Base-by-base conservation (phyloP, 2,329 filamentous ascomycete species). In the Fusarium mexicanum region DNA sequence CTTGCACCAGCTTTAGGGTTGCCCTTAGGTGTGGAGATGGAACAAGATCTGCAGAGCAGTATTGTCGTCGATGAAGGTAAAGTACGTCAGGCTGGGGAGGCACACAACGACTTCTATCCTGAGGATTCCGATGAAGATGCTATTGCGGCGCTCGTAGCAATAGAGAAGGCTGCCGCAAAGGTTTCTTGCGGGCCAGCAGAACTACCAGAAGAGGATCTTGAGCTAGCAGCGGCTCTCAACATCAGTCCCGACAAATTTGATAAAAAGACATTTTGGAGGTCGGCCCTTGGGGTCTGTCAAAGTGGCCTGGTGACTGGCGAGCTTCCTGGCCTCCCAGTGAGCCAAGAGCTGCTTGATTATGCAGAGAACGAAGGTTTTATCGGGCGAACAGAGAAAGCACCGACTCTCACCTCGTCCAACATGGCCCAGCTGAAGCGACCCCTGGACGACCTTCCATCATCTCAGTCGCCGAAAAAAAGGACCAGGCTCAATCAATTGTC, bases 61-160 rank as follows among this genome's bases (percentile, higher is more conserved):
- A 86, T 92, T 48, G 85, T 91, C 29, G 90, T 94, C 10, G 91
- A 95, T 74, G 91, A 94, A 75, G 84, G 85, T 37, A 87, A 86
- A 29, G 89, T 91, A 33, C 80, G 86, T 13, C 80, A 84, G 61
- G 77, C 83, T 35, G 82, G 85, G n/a, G 80, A 86, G 48, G 84
- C 85, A 3, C 83, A 88, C n/a, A 85, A 87, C 29, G 84, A 85
- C 12, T 75, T 84, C n/a, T 86, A 86, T 60, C 81, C 84, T 3
- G 85, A 86, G 38, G 88, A 90, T 67, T 88, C 85, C 3, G 88
- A 90, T 54, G 87, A 89, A 62, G 87, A 89, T n/a, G 75, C 65
- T 10, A 61, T 79, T 14, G 44, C 80, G 7, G 74, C 84, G 50
- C 72, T 78, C 17, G 47, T 69, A 20, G 60, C 61, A 29, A 67